Evolutionary conservation across 257 asterid genomes (phyloP).

Genomic region (Fraxinus pennsylvanica): DNA sequence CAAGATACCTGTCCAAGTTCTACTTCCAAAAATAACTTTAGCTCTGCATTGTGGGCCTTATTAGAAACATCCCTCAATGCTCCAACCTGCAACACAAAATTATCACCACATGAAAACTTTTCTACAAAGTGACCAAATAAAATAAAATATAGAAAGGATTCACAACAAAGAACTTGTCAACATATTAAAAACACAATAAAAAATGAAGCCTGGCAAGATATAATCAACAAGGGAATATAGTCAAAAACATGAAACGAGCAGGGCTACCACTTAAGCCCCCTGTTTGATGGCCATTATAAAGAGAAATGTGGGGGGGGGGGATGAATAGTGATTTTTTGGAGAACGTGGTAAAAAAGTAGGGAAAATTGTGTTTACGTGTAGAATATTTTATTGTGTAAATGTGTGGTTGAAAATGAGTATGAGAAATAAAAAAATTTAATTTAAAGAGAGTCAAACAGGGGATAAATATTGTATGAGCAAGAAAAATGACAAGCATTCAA

Average conservation of each 20-base stretch:
- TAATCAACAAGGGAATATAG: conserved; percentile 13
- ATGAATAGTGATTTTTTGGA: no score
- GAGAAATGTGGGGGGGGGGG: no score
- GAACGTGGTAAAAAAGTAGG: no score
- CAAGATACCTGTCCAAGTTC: conserved; percentile 64
- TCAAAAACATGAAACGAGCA: conserved; percentile 14
- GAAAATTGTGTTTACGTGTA: no score
- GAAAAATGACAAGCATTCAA: not conserved
- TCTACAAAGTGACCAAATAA: not conserved
- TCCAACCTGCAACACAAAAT: conserved; percentile 68
- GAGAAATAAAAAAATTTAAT: no score
- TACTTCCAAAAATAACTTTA: conserved; percentile 86
- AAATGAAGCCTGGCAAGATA: conserved; percentile 2
- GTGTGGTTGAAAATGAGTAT: no score
- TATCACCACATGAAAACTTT: not conserved
- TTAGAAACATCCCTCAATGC: conserved; percentile 81
- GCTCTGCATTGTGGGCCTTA: conserved; percentile 78
- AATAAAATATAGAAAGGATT: not conserved
- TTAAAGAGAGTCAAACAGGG: no score
- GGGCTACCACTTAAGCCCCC: not conserved
- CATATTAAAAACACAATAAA: not conserved
- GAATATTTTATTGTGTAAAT: no score
- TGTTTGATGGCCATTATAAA: no score
- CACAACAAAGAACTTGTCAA: not conserved
- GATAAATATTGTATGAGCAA: not conserved